Evolutionary conservation across 2,329 filamentous ascomycete genomes (phyloP).

Genomic region (Paraphoma sp.): DNA sequence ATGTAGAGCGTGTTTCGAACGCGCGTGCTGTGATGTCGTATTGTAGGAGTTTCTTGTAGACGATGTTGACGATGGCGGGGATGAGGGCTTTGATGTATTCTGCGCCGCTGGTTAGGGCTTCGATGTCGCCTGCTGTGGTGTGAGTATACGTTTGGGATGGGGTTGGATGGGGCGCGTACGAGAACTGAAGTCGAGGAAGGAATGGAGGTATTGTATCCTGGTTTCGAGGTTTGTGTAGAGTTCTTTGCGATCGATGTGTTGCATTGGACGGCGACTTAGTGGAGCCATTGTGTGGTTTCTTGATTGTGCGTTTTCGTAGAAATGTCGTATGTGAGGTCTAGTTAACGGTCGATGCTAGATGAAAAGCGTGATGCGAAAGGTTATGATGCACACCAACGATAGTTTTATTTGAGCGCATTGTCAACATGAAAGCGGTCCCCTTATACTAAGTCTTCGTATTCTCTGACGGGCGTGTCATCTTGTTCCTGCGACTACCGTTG

Average conservation of each 20-base stretch:
- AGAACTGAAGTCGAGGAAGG: constrained; percentile 76
- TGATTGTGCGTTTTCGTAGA: too few species aligned
- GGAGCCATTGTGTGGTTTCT: constrained; percentile 25
- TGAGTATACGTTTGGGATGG: background rate
- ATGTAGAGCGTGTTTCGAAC: constrained; percentile 67
- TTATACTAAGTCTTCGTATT: background rate
- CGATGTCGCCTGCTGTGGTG: constrained; percentile 64
- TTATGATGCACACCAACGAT: too few species aligned
- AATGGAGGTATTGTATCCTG: constrained; percentile 74
- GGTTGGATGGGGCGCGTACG: constrained; percentile 57
- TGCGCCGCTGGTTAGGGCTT: constrained; percentile 70
- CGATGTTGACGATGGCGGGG: constrained; percentile 81
- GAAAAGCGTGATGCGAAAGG: too few species aligned
- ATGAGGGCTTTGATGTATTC: constrained; percentile 85
- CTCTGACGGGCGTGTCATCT: background rate
- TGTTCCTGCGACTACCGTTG: background rate
- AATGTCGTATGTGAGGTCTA: too few species aligned
- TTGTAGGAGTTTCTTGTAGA: constrained; percentile 80
- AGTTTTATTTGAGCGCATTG: too few species aligned
- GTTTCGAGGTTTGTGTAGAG: constrained; percentile 75
- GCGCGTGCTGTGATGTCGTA: constrained; percentile 84
- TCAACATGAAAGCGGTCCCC: too few species aligned
- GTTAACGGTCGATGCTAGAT: too few species aligned
- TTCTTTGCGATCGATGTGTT: constrained; percentile 73
- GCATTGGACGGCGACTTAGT: constrained; percentile 41